Conservation (phyloP, 208 protist genomes). For the Leishmania arabica region DNA sequence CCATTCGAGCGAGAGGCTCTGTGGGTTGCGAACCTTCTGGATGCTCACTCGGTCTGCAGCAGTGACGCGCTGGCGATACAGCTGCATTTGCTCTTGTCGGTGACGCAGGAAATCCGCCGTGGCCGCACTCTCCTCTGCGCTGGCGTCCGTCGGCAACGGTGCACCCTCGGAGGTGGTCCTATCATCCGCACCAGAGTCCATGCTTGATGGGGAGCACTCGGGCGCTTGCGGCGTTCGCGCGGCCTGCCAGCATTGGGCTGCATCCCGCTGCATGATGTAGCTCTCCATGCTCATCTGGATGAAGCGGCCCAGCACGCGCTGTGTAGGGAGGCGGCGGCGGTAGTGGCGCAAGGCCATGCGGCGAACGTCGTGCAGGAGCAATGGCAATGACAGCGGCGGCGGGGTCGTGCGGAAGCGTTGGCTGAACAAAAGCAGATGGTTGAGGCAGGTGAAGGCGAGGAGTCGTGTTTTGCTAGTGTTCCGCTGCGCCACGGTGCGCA, state of each 20-base stretch:
- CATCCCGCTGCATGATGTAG: constrained; percentile 71
- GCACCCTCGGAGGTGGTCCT: neutral
- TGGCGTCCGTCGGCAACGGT: neutral
- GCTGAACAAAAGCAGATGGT: constrained; percentile 65
- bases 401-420: constrained; percentile 40
- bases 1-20: constrained; percentile 74
- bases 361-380: constrained; percentile 35
- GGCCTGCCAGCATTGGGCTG: constrained; percentile 52
- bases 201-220: neutral
- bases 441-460: constrained; percentile 67
- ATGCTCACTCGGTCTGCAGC: constrained; percentile 59
- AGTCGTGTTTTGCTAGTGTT: constrained; percentile 83
- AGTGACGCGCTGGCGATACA: constrained; percentile 63
- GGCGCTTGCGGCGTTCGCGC: neutral
- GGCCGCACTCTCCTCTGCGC: constrained; percentile 26
- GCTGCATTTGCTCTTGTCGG: constrained; percentile 62
- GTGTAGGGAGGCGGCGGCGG: constrained; percentile 34
- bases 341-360: constrained; percentile 81
- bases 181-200: neutral
- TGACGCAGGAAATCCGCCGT: constrained; percentile 53
- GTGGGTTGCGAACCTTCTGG: constrained; percentile 55
- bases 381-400: constrained; percentile 27
- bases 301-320: constrained; percentile 60
- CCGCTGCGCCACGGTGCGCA: constrained; percentile 37
- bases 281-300: constrained; percentile 72